Evolutionary conservation across 805 yeast species (phyloP).

Genomic region (Metschnikowia hibisci): DNA sequence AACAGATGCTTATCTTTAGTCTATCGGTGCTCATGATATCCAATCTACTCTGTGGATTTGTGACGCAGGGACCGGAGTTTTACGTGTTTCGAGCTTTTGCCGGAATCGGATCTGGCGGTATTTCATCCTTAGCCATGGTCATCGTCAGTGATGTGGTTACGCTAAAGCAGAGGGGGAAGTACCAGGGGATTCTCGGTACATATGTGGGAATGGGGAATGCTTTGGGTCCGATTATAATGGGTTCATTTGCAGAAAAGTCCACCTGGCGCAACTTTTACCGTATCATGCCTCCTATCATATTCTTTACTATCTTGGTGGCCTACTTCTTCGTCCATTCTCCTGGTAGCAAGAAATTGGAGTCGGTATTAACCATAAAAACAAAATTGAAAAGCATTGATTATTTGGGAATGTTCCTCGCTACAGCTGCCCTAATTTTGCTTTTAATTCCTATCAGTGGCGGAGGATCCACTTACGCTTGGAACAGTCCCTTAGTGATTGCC

Average conservation of each 20-base stretch:
- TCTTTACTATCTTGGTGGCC: conserved; percentile 27
- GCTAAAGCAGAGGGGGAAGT: conserved; percentile 49
- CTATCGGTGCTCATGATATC: conserved; percentile 44
- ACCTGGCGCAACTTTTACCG: conserved; percentile 56
- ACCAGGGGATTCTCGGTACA: conserved; percentile 51
- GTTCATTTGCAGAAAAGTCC: conserved; percentile 41
- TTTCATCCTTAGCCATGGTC: conserved; percentile 48
- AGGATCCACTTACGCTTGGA: conserved; percentile 57
- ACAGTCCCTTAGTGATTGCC: conserved; percentile 34
- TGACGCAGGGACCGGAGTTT: conserved; percentile 41
- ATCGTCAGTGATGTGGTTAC: conserved; percentile 55
- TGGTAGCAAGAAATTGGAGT: conserved; percentile 21
- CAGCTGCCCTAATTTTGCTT: conserved; percentile 46
- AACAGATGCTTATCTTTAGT: conserved; percentile 40
- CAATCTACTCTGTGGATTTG: conserved; percentile 42
- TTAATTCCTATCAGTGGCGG: conserved; percentile 61
- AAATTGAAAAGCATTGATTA: conserved; percentile 49
- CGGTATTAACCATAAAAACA: conserved; percentile 28
- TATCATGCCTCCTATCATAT: conserved; percentile 41
- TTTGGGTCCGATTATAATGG: conserved; percentile 54
- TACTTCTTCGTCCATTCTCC: conserved; percentile 37
- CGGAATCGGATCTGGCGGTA: conserved; percentile 59
- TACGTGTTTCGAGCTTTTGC: conserved; percentile 51
- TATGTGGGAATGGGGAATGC: conserved; percentile 51
- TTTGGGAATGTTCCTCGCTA: conserved; percentile 46